phyloP scores from a whole-genome alignment of 495 filamentous ascomycete genomes.

The Neurospora tetrasperma region DNA sequence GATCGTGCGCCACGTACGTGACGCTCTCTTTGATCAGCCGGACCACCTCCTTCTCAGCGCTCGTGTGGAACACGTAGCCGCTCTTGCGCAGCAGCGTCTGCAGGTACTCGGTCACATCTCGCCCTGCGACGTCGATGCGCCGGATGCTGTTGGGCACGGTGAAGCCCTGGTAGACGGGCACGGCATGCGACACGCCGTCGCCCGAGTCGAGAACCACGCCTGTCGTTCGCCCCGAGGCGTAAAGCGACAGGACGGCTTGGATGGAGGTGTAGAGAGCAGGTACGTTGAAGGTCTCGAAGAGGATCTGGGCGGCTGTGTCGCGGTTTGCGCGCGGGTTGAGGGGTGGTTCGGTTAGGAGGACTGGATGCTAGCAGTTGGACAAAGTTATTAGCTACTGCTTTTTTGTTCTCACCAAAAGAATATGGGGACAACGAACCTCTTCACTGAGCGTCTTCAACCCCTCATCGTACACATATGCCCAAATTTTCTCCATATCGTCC shows the following conservation, averaged over 20 bases:
- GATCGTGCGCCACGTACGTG: conserved; percentile 84
- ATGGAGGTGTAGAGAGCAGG: conserved; percentile 94
- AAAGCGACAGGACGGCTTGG: conserved; percentile 92
- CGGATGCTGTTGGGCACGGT: conserved; percentile 91
- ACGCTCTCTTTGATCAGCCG: conserved; percentile 93
- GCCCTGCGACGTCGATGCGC: conserved; percentile 93
- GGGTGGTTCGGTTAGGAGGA: conserved; percentile 91
- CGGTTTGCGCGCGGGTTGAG: conserved; percentile 94
- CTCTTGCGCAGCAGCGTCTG: conserved; percentile 85
- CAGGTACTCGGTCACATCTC: conserved; percentile 94
- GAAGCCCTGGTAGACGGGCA: conserved; percentile 97
- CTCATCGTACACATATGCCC: conserved; percentile 60
- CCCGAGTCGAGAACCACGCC: conserved; percentile 93
- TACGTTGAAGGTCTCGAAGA: conserved; percentile 99
- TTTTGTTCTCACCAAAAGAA: not conserved
- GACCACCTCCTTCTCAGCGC: conserved; percentile 96
- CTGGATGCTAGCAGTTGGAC: conserved; percentile 57
- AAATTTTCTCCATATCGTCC: conserved; percentile 99
- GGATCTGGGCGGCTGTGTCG: conserved; percentile 91
- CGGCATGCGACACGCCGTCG: conserved; percentile 94
- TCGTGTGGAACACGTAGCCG: conserved; percentile 92
- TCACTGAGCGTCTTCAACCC: conserved; percentile 89
- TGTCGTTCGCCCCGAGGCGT: conserved; percentile 92
- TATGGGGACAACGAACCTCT: conserved; percentile 50
- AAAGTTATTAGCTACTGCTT: conserved; percentile 3